Percentiles rank a stretch among this genome's conserved stretches.
phyloP scores from a whole-genome alignment of 2,329 filamentous ascomycete species.

The Fusarium globosum region DNA sequence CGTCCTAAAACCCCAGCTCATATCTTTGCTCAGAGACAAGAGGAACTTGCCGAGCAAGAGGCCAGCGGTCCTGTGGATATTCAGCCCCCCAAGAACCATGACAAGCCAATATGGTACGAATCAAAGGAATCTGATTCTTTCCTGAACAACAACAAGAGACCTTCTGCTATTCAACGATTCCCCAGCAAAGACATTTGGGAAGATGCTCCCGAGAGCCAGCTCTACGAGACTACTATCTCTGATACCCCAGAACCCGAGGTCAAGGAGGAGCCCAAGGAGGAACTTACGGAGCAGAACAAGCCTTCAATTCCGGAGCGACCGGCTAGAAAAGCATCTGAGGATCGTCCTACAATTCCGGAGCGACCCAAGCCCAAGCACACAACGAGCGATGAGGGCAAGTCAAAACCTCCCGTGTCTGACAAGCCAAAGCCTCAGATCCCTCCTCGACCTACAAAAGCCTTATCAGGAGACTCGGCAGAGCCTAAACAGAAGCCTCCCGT shows the following conservation, averaged over 20 bases:
- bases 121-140: conserved; percentile 54
- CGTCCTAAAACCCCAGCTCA: conserved; percentile 68
- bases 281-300: conserved; percentile 42
- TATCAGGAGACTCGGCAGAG: conserved; percentile 54
- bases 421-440: conserved; percentile 71
- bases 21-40: conserved; percentile 73
- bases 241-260: conserved; percentile 41
- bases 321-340: conserved; percentile 53
- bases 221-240: conserved; percentile 79
- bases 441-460: conserved; percentile 68
- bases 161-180: conserved; percentile 76
- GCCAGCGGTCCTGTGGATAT: conserved; percentile 45
- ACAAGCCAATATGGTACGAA: conserved; percentile 58
- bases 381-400: conserved; percentile 52
- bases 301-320: conserved; percentile 49
- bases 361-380: conserved; percentile 64
- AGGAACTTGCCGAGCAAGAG: conserved; percentile 72
- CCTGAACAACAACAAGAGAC: conserved; percentile 63
- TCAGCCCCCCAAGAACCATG: conserved; percentile 45
- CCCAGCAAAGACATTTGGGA: conserved; percentile 96
- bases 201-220: conserved; percentile 85
- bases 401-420: conserved; percentile 59
- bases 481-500: conserved; percentile 84
- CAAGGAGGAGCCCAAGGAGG: conserved; percentile 41
- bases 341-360: conserved; percentile 61